Evolutionary conservation across 768 basidiomycete genomes (phyloP), one percentile per base, ranked within the genome.

Genomic region (Suillus fuscotomentosus): DNA sequence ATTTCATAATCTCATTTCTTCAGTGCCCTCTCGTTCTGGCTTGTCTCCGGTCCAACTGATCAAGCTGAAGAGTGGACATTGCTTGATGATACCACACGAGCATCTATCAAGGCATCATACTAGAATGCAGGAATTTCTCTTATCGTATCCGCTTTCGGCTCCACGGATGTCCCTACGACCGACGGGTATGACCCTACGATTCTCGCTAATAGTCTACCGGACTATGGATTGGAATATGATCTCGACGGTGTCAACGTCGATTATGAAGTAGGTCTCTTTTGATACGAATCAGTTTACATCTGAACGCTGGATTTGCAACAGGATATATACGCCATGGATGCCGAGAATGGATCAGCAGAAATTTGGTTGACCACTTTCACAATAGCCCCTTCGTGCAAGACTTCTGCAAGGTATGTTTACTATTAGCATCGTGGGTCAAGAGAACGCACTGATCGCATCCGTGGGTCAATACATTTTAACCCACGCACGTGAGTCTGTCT

Each of bases 201-300:
- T 5, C 84, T 85, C 17, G 90, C 90, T 1, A 84, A 86, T 65
- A 84, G 82, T 2, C 81, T 91, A 73, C 88, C 89, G 0, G 81
- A 82, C 17, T 92, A 81, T 79, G 89, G 90, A 10, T 85, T 83
- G 64, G 66, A 85, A 68, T 88, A 81, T 63, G 73, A 78, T 55
- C 75, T 91, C 20, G 89, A 91, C 69, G 90, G 90, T 57, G 84
- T 90, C 39, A 89, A 91, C 70, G 85, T 92, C 47, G 89, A 91
- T 72, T 91, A 90, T 69, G 89, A 87, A 78, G 82, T 81, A 42
- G 17, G 64, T 60, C 41, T 51, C 60, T 51, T 47, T 59, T 17
- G 4, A 17, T 8, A 51, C 51, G 22, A 62, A 60, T 63, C 36
- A 27, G 13, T 48, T 31, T 31, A 31, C 31, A 31, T 31, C 31